Conservation (phyloP, 169 alveolate species). For the Plasmodium malariae region DNA sequence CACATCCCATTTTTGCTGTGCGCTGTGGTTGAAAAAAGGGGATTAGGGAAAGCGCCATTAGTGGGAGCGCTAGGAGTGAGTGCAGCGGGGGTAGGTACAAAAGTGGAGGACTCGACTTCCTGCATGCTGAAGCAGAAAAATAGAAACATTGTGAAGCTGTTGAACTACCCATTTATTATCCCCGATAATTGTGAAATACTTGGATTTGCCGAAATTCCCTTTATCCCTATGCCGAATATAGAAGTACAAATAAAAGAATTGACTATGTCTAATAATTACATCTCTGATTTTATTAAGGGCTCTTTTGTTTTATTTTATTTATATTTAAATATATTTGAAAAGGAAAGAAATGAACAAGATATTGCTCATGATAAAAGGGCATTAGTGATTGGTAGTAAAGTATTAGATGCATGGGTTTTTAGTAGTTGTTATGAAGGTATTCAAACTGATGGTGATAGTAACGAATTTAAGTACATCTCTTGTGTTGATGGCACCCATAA, state of each 20-base stretch:
- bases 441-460: no score
- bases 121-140: not conserved
- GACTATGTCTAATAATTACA: not conserved
- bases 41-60: no score
- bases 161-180: slow-evolving; percentile 30
- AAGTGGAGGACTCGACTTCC: not conserved
- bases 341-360: not conserved
- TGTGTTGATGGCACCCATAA: no score
- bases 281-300: not conserved
- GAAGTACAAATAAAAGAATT: slow-evolving; percentile 22
- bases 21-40: slow-evolving; percentile 5
- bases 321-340: slow-evolving; percentile 15
- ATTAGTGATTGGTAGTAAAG: no score
- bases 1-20: slow-evolving; percentile 40
- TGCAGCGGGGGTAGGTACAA: not conserved
- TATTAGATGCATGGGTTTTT: no score
- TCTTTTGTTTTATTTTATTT: not conserved
- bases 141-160: slow-evolving; percentile 17
- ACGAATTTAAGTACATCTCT: no score
- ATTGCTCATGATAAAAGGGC: no score
- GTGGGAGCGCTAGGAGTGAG: no score
- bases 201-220: slow-evolving; percentile 45
- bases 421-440: no score
- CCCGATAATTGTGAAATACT: slow-evolving; percentile 52
- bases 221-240: not conserved